phyloP scores from a whole-genome alignment of 148 eudicot species.

The Chenopodium berlandieri region DNA sequence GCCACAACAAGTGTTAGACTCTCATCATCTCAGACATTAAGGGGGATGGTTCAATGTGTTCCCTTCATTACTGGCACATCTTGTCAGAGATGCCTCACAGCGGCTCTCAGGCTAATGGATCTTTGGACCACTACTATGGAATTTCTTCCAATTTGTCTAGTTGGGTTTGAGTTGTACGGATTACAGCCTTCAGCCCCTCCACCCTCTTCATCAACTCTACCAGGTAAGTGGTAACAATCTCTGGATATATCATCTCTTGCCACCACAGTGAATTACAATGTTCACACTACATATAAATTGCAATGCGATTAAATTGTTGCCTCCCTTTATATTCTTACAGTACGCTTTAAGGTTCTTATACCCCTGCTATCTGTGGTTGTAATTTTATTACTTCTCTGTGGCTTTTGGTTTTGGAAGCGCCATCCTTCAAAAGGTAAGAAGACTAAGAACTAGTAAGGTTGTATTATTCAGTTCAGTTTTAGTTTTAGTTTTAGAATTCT shows the following conservation, averaged over 20 bases:
- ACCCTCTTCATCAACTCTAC: background rate
- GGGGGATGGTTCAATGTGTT: conserved; percentile 24
- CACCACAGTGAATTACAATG: background rate
- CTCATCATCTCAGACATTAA: background rate
- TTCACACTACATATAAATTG: background rate
- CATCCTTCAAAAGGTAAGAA: conserved; percentile 11
- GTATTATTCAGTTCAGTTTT: no score
- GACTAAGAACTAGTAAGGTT: no score
- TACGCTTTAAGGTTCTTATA: conserved; percentile 3
- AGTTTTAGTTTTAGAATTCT: background rate
- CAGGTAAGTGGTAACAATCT: conserved; percentile 11
- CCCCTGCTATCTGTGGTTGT: conserved; percentile 6
- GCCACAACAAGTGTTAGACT: conserved; percentile 19
- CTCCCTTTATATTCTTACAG: background rate
- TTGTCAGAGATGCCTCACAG: conserved; percentile 29
- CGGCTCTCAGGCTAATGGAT: conserved; percentile 15
- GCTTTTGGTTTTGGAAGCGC: conserved; percentile 21
- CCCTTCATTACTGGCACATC: conserved; percentile 26
- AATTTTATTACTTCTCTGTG: conserved; percentile 13
- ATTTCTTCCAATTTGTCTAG: conserved; percentile 37
- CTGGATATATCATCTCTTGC: background rate
- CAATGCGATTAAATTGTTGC: background rate
- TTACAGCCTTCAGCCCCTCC: background rate
- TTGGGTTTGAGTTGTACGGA: conserved; percentile 26
- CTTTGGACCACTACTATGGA: conserved; percentile 21